Evolutionary conservation across 805 yeast genomes (phyloP).

Genomic region (Candida chauliodis): DNA sequence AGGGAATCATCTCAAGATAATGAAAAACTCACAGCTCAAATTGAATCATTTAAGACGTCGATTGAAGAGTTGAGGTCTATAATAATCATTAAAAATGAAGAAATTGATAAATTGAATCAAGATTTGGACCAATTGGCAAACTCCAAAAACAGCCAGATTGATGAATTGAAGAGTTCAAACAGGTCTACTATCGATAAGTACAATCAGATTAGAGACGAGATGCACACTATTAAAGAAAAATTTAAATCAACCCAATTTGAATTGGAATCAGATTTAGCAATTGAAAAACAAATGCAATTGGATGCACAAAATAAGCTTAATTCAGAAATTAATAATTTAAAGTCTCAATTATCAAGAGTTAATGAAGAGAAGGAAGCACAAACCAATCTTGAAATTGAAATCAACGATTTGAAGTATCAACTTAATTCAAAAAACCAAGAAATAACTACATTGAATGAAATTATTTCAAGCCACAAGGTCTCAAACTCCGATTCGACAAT

Average conservation of each 20-base stretch:
- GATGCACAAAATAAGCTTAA: conserved; percentile 1
- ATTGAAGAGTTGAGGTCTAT: conserved; percentile 1
- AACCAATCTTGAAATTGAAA: neutral
- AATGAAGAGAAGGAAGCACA: too few relatives aligned
- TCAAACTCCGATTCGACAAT: neutral
- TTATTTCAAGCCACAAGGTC: neutral
- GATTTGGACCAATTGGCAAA: conserved; percentile 1
- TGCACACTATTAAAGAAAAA: neutral
- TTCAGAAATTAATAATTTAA: neutral
- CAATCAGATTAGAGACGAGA: neutral
- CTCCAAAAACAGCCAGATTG: conserved; percentile 5
- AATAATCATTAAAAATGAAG: neutral
- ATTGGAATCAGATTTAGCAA: conserved; percentile 7
- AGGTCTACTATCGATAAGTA: neutral
- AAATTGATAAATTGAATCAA: conserved; percentile 1
- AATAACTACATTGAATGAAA: neutral
- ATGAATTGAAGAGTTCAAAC: neutral
- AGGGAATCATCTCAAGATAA: neutral
- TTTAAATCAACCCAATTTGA: conserved; percentile 4
- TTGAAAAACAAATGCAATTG: conserved; percentile 2
- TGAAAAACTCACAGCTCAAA: neutral
- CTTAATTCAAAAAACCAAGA: neutral
- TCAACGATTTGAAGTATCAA: conserved; percentile 3
- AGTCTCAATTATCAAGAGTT: neutral
- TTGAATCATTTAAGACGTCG: neutral